Conservation (phyloP, 225 moss, liverwort and hornwort species). For the Rhytidiadelphus loreus region DNA sequence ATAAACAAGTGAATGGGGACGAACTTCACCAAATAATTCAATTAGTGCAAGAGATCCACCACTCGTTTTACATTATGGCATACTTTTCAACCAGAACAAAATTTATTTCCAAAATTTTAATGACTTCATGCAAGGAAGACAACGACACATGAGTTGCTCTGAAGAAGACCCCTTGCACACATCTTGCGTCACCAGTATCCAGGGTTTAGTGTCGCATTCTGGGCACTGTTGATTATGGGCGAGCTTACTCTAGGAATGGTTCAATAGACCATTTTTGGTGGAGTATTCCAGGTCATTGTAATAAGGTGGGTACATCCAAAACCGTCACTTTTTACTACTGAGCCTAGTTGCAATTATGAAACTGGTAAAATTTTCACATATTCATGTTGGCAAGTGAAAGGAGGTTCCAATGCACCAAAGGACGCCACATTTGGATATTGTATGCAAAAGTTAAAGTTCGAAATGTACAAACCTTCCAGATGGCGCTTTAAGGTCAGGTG, state of each 20-base stretch:
- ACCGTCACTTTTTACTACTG: too few species aligned
- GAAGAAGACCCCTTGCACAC: too few species aligned
- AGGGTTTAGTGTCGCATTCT: neutral
- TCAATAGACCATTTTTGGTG: neutral
- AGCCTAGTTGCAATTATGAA: too few species aligned
- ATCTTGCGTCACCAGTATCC: neutral
- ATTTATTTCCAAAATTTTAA: neutral
- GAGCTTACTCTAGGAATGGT: neutral
- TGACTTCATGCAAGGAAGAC: neutral
- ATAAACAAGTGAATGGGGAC: neutral
- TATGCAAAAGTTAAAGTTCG: too few species aligned
- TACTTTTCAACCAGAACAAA: neutral
- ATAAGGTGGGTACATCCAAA: too few species aligned
- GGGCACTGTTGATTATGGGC: neutral
- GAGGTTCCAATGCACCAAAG: too few species aligned
- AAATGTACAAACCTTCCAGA: too few species aligned
- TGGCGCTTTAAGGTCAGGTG: too few species aligned
- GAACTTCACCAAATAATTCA: neutral
- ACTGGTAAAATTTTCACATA: too few species aligned
- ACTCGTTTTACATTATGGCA: neutral
- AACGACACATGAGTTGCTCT: neutral
- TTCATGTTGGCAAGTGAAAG: too few species aligned
- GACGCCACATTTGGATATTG: too few species aligned
- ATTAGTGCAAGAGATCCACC: too few species aligned
- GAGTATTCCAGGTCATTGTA: neutral